Percentiles rank a stretch among this genome's conserved stretches.
Conservation (phyloP, 345 rosid species). For the Abelmoschus esculentus region DNA sequence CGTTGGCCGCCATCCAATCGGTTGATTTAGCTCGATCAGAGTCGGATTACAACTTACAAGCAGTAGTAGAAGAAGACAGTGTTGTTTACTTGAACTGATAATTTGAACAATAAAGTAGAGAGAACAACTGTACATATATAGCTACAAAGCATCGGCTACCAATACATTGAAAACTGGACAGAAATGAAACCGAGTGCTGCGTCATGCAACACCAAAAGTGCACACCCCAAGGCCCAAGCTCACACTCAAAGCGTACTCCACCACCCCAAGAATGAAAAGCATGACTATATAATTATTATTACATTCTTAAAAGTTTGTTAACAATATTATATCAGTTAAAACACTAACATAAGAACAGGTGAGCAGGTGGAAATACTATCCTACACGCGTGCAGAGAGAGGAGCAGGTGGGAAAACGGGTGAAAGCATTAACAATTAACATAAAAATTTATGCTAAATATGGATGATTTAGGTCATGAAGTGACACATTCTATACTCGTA, state of each 20-base stretch:
- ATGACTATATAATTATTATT: not conserved
- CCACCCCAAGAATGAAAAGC: not conserved
- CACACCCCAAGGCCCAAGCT: slow-evolving; percentile 2
- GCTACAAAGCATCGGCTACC: not conserved
- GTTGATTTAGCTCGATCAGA: not conserved
- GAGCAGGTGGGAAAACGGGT: slow-evolving; percentile 3
- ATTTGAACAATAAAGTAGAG: not conserved
- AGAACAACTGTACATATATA: not conserved
- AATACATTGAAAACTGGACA: not conserved
- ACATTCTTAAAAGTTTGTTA: not conserved
- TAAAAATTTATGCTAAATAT: not conserved
- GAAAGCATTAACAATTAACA: not conserved
- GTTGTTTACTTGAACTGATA: not conserved
- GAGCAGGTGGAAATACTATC: not conserved
- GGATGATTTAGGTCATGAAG: slow-evolving; percentile 1
- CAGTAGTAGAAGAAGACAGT: not conserved
- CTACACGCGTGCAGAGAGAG: not conserved
- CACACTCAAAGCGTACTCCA: not conserved
- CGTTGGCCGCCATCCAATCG: slow-evolving; percentile 65
- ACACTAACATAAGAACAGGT: not conserved
- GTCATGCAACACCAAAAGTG: slow-evolving; percentile 14
- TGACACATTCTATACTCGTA: not conserved
- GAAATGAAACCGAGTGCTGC: slow-evolving; percentile 25
- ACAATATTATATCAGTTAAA: not conserved
- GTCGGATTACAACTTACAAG: not conserved